phyloP scores from a whole-genome alignment of 306 rosid genomes.

The Citrullus mucosospermus region DNA sequence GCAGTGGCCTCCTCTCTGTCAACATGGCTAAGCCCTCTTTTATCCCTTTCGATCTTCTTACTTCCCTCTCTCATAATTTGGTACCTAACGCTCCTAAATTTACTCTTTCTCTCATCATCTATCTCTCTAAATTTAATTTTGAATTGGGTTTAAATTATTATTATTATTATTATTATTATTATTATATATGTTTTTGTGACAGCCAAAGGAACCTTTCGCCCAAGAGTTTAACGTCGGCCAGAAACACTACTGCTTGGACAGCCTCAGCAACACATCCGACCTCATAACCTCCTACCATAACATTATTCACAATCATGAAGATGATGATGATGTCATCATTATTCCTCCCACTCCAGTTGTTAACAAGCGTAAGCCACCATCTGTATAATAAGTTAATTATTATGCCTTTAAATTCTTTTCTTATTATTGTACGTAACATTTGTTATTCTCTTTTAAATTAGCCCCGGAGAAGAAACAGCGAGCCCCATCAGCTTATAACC shows the following conservation, averaged over 20 bases:
- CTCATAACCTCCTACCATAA: conserved; percentile 9
- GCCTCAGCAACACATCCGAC: neutral
- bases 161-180: no score
- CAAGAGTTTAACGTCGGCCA: neutral
- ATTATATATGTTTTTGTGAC: neutral
- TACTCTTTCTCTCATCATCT: no score
- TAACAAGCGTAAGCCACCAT: conserved; percentile 42
- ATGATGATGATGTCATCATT: conserved; percentile 32
- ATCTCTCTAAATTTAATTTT: no score
- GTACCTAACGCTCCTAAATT: neutral
- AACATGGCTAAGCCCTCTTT: conserved; percentile 80
- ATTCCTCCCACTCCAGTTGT: conserved; percentile 39
- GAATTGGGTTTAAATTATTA: no score
- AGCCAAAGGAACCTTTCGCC: neutral
- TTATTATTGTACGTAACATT: neutral
- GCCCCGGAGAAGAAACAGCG: conserved; percentile 95
- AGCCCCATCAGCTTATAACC: conserved; percentile 93
- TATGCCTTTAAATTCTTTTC: no score
- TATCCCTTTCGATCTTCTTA: conserved; percentile 63
- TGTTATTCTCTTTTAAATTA: neutral
- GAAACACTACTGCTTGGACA: neutral
- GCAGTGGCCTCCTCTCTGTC: conserved; percentile 77
- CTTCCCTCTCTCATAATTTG: conserved; percentile 31
- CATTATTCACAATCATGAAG: conserved; percentile 35
- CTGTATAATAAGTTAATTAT: no score